A percentile compares a stretch with the other conserved stretches of the same genome.
Evolutionary conservation across 1,284 basidiomycete species (phyloP).

Genomic region (Coniophora puteana): DNA sequence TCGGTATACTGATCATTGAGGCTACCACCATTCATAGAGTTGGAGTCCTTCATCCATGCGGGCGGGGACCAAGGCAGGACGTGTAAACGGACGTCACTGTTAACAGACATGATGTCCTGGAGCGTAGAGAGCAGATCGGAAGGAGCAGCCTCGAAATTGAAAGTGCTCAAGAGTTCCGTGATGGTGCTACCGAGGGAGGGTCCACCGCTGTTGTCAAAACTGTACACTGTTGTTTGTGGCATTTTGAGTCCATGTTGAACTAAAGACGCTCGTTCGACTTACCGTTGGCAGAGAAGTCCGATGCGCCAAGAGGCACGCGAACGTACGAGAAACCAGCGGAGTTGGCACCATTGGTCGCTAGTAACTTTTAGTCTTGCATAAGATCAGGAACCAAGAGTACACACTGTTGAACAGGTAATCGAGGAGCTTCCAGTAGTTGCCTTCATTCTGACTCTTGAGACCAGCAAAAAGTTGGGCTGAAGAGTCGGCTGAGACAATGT

Average conservation of each 20-base stretch:
- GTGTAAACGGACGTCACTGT: slow-evolving; percentile 34
- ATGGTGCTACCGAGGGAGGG: slow-evolving; percentile 32
- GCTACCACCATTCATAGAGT: slow-evolving; percentile 34
- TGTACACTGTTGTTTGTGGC: slow-evolving; percentile 34
- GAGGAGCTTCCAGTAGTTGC: slow-evolving; percentile 36
- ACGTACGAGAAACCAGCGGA: slow-evolving; percentile 38
- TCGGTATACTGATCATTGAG: slow-evolving; percentile 28
- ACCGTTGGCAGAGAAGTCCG: slow-evolving; percentile 34
- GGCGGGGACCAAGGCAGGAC: slow-evolving; percentile 45
- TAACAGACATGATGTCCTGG: slow-evolving; percentile 36
- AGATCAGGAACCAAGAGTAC: slow-evolving; percentile 3
- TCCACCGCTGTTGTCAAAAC: slow-evolving; percentile 32
- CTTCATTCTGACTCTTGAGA: slow-evolving; percentile 36
- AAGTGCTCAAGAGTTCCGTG: slow-evolving; percentile 31
- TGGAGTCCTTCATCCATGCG: slow-evolving; percentile 41
- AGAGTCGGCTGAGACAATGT: slow-evolving; percentile 31
- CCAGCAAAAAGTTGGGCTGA: slow-evolving; percentile 35
- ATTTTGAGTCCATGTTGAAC: not conserved
- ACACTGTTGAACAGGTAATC: slow-evolving; percentile 36
- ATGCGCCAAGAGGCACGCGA: slow-evolving; percentile 39
- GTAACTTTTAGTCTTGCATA: not conserved
- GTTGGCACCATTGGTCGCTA: slow-evolving; percentile 36
- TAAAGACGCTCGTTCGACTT: slow-evolving; percentile 1
- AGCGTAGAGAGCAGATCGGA: slow-evolving; percentile 36
- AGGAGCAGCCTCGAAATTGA: slow-evolving; percentile 37